Conservation (phyloP, 208 protist genomes). For the Wallacemonas sp. region DNA sequence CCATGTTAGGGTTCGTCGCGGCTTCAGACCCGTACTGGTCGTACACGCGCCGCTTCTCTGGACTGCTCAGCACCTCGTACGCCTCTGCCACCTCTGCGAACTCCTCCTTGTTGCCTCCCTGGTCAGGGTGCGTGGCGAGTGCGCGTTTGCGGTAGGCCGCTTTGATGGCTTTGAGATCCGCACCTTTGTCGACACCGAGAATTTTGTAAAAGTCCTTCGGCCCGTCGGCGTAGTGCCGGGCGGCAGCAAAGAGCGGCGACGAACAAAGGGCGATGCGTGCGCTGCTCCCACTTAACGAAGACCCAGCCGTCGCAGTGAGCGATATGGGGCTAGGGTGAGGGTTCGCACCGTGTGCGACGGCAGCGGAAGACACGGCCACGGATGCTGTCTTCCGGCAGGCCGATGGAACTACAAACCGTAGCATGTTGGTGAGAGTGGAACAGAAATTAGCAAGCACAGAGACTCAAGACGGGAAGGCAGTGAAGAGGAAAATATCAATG, state of each 20-base stretch:
- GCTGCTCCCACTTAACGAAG: not conserved
- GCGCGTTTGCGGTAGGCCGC: constrained; percentile 92
- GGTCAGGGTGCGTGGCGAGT: constrained; percentile 89
- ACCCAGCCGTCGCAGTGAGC: not conserved
- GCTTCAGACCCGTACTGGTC: constrained; percentile 95
- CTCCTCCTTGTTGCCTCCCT: constrained; percentile 92
- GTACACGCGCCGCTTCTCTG: constrained; percentile 96
- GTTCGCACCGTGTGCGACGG: not conserved
- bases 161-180: constrained; percentile 82
- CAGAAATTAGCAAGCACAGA: not conserved
- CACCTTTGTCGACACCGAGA: constrained; percentile 64
- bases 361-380: not conserved
- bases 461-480: not conserved
- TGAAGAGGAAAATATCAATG: not conserved
- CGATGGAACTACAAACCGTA: constrained; percentile 11
- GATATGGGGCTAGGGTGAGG: not conserved
- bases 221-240: constrained; percentile 44
- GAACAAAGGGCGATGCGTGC: not conserved
- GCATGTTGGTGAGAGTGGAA: too few relatives aligned
- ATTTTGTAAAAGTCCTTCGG: constrained; percentile 91
- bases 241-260: constrained; percentile 14
- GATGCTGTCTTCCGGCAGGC: constrained; percentile 4
- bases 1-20: constrained; percentile 69
- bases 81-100: constrained; percentile 92
- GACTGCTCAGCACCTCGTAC: constrained; percentile 97